phyloP scores from a whole-genome alignment of 2,329 filamentous ascomycete species.

The Apiospora sp. region DNA sequence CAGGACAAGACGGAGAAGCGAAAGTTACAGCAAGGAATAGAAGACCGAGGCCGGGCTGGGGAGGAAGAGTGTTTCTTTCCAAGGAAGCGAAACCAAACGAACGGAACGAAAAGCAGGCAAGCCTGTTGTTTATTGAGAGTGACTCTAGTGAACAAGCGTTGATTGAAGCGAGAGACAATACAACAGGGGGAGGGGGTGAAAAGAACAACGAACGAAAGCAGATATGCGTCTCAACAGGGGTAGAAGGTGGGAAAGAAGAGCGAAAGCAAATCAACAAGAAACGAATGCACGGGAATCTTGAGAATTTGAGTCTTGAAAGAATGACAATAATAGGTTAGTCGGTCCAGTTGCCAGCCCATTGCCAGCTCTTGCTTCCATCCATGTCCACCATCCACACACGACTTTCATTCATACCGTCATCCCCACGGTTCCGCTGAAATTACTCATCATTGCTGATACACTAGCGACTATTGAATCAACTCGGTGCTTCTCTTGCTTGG shows the following conservation, averaged over 20 bases:
- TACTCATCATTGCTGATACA: conserved; percentile 18
- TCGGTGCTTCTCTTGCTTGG: neutral
- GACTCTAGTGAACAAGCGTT: conserved; percentile 7
- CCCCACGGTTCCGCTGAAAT: conserved; percentile 19
- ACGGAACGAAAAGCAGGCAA: conserved; percentile 16
- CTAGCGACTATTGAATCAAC: neutral
- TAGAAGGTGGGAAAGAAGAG: conserved; percentile 21
- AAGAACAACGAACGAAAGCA: conserved; percentile 22
- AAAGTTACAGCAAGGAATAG: neutral
- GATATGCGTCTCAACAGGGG: conserved; percentile 9
- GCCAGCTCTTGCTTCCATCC: neutral
- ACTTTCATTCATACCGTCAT: conserved; percentile 1
- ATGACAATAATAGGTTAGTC: neutral
- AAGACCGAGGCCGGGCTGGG: neutral
- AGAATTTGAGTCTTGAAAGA: conserved; percentile 11
- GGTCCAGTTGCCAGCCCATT: too few relatives aligned
- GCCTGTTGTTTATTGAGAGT: conserved; percentile 7
- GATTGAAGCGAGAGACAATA: conserved; percentile 24
- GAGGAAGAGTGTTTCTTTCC: neutral
- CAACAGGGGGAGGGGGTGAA: conserved; percentile 21
- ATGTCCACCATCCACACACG: neutral
- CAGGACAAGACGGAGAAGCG: neutral
- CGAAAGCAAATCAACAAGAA: conserved; percentile 16
- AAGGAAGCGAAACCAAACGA: conserved; percentile 18
- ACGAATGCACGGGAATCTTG: conserved; percentile 17